Evolutionary conservation across 768 basidiomycete species (phyloP).

Genomic region (Lentinula sp.): DNA sequence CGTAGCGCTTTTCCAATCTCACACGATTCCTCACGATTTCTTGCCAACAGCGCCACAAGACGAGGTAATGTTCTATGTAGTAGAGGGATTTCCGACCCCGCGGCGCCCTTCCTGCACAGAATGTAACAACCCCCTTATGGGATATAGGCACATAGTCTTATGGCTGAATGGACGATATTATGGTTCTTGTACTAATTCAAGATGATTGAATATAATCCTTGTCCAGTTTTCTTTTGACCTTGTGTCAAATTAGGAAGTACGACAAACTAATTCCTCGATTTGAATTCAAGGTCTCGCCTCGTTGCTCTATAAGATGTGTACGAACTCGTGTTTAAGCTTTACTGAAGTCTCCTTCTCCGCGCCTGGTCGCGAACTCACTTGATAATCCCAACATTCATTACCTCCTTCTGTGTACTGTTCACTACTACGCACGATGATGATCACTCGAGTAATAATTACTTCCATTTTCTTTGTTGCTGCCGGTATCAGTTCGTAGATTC

Average conservation of each 20-base stretch:
- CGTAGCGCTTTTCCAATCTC: too few species aligned
- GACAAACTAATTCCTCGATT: background rate
- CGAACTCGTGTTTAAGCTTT: background rate
- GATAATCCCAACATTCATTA: background rate
- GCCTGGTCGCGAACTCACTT: background rate
- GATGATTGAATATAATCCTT: too few species aligned
- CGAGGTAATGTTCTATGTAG: too few species aligned
- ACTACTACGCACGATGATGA: slow-evolving; percentile 2
- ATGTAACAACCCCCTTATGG: too few species aligned
- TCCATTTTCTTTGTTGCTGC: background rate
- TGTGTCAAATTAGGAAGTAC: background rate
- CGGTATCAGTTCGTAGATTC: background rate
- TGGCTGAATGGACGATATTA: too few species aligned
- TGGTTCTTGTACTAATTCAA: too few species aligned
- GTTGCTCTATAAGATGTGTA: background rate
- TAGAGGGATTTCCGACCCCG: too few species aligned
- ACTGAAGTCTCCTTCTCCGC: background rate
- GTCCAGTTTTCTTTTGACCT: background rate
- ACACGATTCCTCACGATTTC: too few species aligned
- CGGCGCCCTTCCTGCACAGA: too few species aligned
- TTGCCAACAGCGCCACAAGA: too few species aligned
- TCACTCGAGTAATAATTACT: background rate
- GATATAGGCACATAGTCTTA: too few species aligned
- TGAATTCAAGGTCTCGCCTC: background rate
- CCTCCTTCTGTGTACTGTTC: background rate